phyloP scores from a whole-genome alignment of 305 asterid species.

The Striga hermonthica region DNA sequence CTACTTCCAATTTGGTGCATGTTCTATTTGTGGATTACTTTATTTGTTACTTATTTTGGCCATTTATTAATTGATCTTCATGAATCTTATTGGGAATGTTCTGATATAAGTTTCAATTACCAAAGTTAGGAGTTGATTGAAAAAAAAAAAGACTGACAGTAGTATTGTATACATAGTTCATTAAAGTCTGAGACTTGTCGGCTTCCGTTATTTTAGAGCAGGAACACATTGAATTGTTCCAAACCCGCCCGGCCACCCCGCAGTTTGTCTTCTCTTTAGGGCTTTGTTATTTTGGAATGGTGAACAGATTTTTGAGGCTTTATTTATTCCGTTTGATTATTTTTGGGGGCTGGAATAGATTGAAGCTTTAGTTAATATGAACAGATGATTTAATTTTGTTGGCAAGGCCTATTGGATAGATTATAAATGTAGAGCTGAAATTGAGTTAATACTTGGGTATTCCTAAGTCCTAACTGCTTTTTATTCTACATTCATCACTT shows the following conservation, averaged over 20 bases:
- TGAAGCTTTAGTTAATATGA: neutral
- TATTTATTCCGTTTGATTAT: no score
- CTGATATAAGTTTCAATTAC: neutral
- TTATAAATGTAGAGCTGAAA: no score
- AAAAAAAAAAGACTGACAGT: neutral
- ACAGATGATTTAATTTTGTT: no score
- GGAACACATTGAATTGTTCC: neutral
- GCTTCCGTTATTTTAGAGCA: neutral
- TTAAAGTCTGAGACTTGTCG: conserved; percentile 7
- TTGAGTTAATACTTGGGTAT: no score
- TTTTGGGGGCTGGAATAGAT: neutral
- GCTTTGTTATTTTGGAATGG: no score
- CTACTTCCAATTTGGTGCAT: neutral
- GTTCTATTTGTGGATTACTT: conserved; percentile 1
- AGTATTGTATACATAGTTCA: conserved; percentile 5
- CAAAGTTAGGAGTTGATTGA: neutral
- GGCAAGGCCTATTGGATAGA: no score
- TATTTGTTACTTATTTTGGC: conserved; percentile 5
- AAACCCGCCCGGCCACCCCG: neutral
- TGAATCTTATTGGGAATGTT: conserved; percentile 16
- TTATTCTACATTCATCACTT: conserved; percentile 14
- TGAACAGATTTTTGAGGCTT: no score
- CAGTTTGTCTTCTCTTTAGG: neutral
- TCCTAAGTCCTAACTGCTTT: neutral
- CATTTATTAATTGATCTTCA: conserved; percentile 15